Percentiles rank a stretch among this genome's conserved stretches.
Conservation (phyloP, 805 yeast genomes). For the Metschnikowia hibisci region DNA sequence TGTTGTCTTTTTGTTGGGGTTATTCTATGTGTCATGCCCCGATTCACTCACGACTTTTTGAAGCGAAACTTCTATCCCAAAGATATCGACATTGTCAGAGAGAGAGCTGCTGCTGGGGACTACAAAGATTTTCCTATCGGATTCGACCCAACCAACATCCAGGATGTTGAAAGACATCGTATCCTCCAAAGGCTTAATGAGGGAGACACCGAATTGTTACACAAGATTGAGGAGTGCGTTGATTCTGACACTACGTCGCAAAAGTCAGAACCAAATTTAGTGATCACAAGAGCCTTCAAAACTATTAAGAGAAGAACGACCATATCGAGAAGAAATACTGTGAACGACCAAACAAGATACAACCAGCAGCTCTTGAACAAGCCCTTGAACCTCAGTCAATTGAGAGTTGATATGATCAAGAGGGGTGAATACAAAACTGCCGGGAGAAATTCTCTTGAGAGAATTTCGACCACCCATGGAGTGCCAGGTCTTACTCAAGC, state of each 20-base stretch:
- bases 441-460: slow-evolving; percentile 33
- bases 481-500: slow-evolving; percentile 50
- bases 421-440: slow-evolving; percentile 34
- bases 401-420: slow-evolving; percentile 37
- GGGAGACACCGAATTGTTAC: slow-evolving; percentile 32
- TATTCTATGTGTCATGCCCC: slow-evolving; percentile 54
- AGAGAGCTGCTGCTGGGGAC: slow-evolving; percentile 50
- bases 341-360: slow-evolving; percentile 19
- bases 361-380: slow-evolving; percentile 26
- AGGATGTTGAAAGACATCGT: slow-evolving; percentile 39
- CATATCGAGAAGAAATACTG: slow-evolving; percentile 19
- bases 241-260: slow-evolving; percentile 13
- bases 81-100: slow-evolving; percentile 71
- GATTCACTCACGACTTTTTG: slow-evolving; percentile 49
- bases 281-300: slow-evolving; percentile 25
- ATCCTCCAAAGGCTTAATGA: slow-evolving; percentile 30
- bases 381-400: slow-evolving; percentile 31
- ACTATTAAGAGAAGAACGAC: slow-evolving; percentile 34
- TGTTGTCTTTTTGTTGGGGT: slow-evolving; percentile 55
- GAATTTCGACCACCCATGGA: slow-evolving; percentile 44
- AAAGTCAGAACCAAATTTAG: slow-evolving; percentile 12
- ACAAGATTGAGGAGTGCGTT: slow-evolving; percentile 29
- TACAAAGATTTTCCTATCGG: slow-evolving; percentile 47
- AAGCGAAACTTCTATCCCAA: slow-evolving; percentile 53
- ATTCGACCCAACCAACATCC: slow-evolving; percentile 51